Percentiles rank a stretch among this genome's conserved stretches.
Conservation (phyloP, 2,329 filamentous ascomycete genomes). For the Neocucurbitaria cava region DNA sequence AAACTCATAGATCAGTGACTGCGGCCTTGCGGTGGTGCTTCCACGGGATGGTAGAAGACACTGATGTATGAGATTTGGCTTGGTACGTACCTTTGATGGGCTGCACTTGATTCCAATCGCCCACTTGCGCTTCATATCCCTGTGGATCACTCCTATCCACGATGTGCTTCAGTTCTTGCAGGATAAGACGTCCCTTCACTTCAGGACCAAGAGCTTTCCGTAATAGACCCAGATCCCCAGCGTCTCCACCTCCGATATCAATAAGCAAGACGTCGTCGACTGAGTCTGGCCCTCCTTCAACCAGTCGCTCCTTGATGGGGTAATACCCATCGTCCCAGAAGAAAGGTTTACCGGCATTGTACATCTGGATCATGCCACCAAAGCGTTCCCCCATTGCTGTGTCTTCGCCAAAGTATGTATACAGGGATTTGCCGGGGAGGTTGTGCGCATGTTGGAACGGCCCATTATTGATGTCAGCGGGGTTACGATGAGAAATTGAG, state of each 20-base stretch:
- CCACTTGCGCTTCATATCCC: conserved; percentile 12
- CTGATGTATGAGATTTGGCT: neutral
- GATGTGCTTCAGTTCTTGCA: conserved; percentile 21
- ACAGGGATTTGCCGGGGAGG: neutral
- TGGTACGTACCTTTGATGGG: conserved; percentile 7
- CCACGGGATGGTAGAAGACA: neutral
- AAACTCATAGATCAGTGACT: neutral
- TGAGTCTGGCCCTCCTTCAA: conserved; percentile 4
- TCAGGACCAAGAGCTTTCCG: conserved; percentile 6
- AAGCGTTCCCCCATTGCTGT: conserved; percentile 10
- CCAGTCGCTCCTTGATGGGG: conserved; percentile 8
- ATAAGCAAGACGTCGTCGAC: conserved; percentile 9
- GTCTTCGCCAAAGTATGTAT: conserved; percentile 11
- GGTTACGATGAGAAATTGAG: conserved; percentile 10
- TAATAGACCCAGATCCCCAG: conserved; percentile 5
- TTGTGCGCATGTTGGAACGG: conserved; percentile 12
- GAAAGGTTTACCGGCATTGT: conserved; percentile 15
- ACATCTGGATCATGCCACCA: conserved; percentile 17
- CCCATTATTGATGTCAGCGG: conserved; percentile 9
- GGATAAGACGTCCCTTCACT: conserved; percentile 12
- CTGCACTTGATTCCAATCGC: conserved; percentile 9
- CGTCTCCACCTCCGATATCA: conserved; percentile 9
- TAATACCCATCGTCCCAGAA: conserved; percentile 13
- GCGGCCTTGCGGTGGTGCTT: neutral
- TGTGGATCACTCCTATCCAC: conserved; percentile 7